Conservation (phyloP, 192 early-diverging fungal species). For the Polychytrium aggregatum region DNA sequence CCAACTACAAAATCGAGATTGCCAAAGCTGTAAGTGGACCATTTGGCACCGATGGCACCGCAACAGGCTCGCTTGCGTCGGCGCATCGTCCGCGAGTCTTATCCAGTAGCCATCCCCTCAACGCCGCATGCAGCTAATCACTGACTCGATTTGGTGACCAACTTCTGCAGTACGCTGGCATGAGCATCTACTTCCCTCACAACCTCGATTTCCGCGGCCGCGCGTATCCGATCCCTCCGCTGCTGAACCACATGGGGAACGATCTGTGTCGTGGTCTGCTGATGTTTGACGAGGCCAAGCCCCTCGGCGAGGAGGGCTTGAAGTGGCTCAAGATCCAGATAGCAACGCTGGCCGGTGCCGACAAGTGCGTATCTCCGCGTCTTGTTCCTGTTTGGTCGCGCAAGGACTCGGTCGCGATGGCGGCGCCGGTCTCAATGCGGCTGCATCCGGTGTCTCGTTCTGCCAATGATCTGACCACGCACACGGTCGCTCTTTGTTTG, state of each 20-base stretch:
- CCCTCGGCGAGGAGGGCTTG: constrained; percentile 67
- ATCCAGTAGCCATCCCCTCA: too few species aligned
- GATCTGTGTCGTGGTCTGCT: constrained; percentile 91
- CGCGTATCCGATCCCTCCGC: constrained; percentile 91
- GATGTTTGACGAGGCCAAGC: constrained; percentile 67
- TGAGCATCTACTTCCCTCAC: constrained; percentile 93
- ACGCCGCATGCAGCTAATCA: too few species aligned
- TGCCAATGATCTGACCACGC: background rate
- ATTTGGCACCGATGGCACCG: background rate
- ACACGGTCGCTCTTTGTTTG: background rate
- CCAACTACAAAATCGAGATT: constrained; percentile 93
- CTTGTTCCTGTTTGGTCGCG: background rate
- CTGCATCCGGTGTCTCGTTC: too few species aligned
- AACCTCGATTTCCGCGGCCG: constrained; percentile 96
- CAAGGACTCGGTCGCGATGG: too few species aligned
- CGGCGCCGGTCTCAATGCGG: too few species aligned
- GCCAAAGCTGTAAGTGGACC: constrained; percentile 59
- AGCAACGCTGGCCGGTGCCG: constrained; percentile 81
- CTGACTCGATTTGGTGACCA: too few species aligned
- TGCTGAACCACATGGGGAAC: constrained; percentile 93
- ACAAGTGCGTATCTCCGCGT: constrained; percentile 44
- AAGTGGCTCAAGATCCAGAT: constrained; percentile 93
- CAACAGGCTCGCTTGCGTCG: too few species aligned
- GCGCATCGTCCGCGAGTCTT: too few species aligned
- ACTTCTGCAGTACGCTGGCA: constrained; percentile 58